Base-by-base conservation (phyloP, 2,329 filamentous ascomycete species). In the Hypoxylon sp. region DNA sequence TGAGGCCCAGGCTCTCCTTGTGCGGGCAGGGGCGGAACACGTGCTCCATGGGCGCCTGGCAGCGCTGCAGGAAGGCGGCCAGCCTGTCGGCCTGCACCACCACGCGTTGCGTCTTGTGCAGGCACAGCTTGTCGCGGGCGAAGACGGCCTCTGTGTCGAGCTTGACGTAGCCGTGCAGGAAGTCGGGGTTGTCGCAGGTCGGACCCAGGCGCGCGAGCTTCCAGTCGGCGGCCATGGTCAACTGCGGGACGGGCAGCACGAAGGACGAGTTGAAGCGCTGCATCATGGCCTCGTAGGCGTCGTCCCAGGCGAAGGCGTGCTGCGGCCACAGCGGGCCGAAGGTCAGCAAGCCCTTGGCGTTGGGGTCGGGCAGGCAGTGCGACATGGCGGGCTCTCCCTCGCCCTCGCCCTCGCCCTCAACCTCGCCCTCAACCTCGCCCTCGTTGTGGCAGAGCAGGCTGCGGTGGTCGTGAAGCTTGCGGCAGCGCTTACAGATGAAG, bases 291-390 rank as follows among this genome's bases (percentile, higher is more conserved):
- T 34, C 30, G 34, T 39, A 39, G 5, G 53, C 54, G 7, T 58
- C 50, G 19, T 59, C 4, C 19, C 28, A 43, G 28, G 20, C 34
- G 26, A 67, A 50, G 28, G 32, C 46, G 26, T 59, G 54, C 7
- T 64, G 46, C 20, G 60, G 60, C 64, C 64, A 67, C 20, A 67
- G 41, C 1, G 46, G 20, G 2, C 64, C 64, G 30, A 67, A 67
- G 19, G 50, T 58, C 60, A 67, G 55, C 4, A 58, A 6, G 4
- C 61, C 64, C 10, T 46, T 44, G 10, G 17, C 24, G 32, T 3
- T 26, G n/a, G 10, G 17, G 8, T 37, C 17, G 15, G 17, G 53
- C 20, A 7, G 43, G 11, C 49, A 44, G 28, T 17, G 47, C 24
- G 34, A 24, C 11, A 17, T 20, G 24, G 24, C 19, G 24, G 20